Base-by-base conservation (phyloP, 192 early-diverging fungal genomes). In the Neocallimastix lanati region DNA sequence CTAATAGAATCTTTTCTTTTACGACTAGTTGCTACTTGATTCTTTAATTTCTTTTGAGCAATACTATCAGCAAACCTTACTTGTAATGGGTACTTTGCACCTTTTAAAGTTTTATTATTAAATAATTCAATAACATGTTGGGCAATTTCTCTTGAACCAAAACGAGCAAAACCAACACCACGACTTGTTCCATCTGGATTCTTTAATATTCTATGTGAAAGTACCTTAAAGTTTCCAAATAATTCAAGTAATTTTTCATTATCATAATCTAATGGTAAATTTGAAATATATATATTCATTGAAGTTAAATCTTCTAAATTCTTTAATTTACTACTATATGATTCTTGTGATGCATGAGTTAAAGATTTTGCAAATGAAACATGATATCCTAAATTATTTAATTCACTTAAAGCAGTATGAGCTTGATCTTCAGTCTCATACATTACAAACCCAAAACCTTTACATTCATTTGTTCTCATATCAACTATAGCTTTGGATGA, bases 391-490 rank as follows among this genome's bases (percentile, higher is more conserved):
- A 86, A 80, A 14, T 82, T 83, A 29, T 85, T 88, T 28, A 96
- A 85, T 27, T 87, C 93, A 77, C 86, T 86, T 80, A 96, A 93
- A 25, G 94, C 94, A 13, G 78, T 30, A 29, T 86, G 80, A 1
- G 93, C 92, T 78, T 93, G 88, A 21, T 87, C 88, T 28, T 86
- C 90, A 12, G 87, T 90, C 50, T 91, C 89, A 85, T 92, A 96
- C 89, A 94, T 92, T 29, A 93, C 92, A 82, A 96, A 96, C 13
- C 95, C 95, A 84, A 92, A 96, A 7, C 94, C 94, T 84, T 94
- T 94, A 82, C 95, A 95, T 80, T 91, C 90, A 25, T 90, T 89
- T 3, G 93, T 91, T n/a, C 85, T 85, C 77, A 92, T 90, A 83
- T 95, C 90, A 77, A 96, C 85, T 33, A 96, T 95, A 27, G 93